Evolutionary conservation across 805 yeast genomes (phyloP), one percentile per base, ranked within the genome.

Genomic region (Sporopachydermia quercuum): DNA sequence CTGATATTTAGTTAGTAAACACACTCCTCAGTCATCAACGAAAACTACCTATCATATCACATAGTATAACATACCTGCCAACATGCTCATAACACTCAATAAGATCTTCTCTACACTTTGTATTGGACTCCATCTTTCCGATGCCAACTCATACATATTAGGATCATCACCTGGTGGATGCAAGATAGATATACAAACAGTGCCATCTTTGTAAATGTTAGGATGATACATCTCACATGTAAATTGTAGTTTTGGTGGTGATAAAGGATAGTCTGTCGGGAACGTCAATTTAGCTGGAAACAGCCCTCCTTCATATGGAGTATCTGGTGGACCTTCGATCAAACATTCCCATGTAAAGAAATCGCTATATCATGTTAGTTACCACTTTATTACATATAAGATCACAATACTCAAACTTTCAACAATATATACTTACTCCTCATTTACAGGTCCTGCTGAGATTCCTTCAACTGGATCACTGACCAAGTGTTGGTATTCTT

Each of bases 111-210:
- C 98, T n/a, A 91, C 87, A 54, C 94, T 82, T 57, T 91, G 98
- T 19, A 91, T 87, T 0, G 98, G 98, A 4, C 94, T 82, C 98
- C 98, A 91, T 47, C 98, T 66, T 61, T 91, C 98, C 49, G 87
- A 93, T 0, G 97, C 94, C 19, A 83, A 61, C 58, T 91, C 98
- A 60, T 91, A 91, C 69, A 80, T 86, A 56, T 86, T 74, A 15
- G 98, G 97, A 58, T 91, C 98, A 50, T 87, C 94, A 6, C 98
- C 98, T 1, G 97, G 95, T 1, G 96, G 76, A 56, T 91, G 98
- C 47, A 91, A 65, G 38, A 91, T 91, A 13, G 95, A 84, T 39
- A 91, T 91, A 58, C 98, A 91, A 3, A 91, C 98, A 16, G 84
- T 84, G 2, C 98, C 98, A 53, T 87, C 94, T 39, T 82, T 75